These are phyloP conservation scores for Ogataea pignaliae DNA, from an alignment of 805 yeast species.

Conservation along the genomic window DNA sequence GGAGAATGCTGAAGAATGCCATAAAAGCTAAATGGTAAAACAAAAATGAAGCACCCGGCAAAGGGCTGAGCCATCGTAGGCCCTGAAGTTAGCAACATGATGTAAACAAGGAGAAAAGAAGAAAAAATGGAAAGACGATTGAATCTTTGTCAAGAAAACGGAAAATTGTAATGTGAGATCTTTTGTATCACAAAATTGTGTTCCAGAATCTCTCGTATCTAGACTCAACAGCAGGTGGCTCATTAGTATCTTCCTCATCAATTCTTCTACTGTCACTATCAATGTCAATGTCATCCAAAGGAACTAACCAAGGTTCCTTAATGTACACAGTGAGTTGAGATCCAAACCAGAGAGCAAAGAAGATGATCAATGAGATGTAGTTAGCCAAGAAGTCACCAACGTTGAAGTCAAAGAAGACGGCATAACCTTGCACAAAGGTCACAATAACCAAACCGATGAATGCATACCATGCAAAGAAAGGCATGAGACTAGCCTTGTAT, in stretches of 20 bases:
- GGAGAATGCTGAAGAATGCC: no score
- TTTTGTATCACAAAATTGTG: not conserved
- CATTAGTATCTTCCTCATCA: slow-evolving; percentile 10
- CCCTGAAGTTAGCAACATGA: no score
- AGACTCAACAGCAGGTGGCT: not conserved
- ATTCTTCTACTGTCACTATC: slow-evolving; percentile 7
- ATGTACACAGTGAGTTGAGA: slow-evolving; percentile 46
- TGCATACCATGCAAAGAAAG: slow-evolving; percentile 62
- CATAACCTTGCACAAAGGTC: slow-evolving; percentile 68
- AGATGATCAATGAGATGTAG: slow-evolving; percentile 64
- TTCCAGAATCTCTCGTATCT: slow-evolving; percentile 5
- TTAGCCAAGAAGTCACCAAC: slow-evolving; percentile 62
- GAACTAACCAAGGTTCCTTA: slow-evolving; percentile 42
- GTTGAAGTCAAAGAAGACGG: slow-evolving; percentile 51
- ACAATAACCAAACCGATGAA: slow-evolving; percentile 49
- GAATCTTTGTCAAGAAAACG: no score
- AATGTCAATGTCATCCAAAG: slow-evolving; percentile 55
- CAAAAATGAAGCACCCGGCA: no score
- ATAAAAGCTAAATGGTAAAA: no score
- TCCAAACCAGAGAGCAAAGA: slow-evolving; percentile 48
- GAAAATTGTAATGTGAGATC: not conserved
- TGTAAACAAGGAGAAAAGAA: no score
- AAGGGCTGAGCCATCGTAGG: no score
- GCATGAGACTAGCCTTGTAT: slow-evolving; percentile 69
- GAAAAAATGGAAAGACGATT: no score